phyloP scores from a whole-genome alignment of 768 basidiomycete genomes.

The Hygrocybe coccinea region DNA sequence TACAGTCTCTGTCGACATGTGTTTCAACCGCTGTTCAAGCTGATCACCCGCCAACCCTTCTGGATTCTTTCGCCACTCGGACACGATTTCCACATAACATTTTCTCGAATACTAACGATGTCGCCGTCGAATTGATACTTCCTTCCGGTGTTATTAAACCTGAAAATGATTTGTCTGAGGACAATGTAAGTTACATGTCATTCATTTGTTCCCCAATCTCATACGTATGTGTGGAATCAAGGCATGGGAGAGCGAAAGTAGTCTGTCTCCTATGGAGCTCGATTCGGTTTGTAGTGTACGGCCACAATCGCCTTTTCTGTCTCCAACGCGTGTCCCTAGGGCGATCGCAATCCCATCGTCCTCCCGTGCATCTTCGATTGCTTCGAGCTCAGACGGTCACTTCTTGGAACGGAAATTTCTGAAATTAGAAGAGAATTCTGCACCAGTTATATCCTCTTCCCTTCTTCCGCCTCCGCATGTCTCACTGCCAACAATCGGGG shows the following conservation, averaged over 20 bases:
- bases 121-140: neutral
- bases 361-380: slow-evolving; percentile 19
- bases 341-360: slow-evolving; percentile 4
- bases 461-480: neutral
- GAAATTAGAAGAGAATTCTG: neutral
- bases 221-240: slow-evolving; percentile 6
- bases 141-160: neutral
- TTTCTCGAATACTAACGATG: too few species aligned
- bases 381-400: slow-evolving; percentile 23
- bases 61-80: too few species aligned
- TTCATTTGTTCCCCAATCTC: neutral
- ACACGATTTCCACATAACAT: too few species aligned
- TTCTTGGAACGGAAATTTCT: slow-evolving; percentile 27
- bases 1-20: slow-evolving; percentile 18
- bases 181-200: too few species aligned
- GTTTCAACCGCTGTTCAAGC: slow-evolving; percentile 12
- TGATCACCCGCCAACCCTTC: neutral
- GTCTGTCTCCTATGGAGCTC: slow-evolving; percentile 60
- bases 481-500: too few species aligned
- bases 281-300: slow-evolving; percentile 44
- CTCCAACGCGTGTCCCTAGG: neutral
- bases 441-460: neutral
- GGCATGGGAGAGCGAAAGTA: slow-evolving; percentile 36
- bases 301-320: neutral
- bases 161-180: neutral